Evolutionary conservation across 2,329 filamentous ascomycete genomes (phyloP), one percentile per base, ranked within the genome.

Genomic region (Aspergillus tanneri): DNA sequence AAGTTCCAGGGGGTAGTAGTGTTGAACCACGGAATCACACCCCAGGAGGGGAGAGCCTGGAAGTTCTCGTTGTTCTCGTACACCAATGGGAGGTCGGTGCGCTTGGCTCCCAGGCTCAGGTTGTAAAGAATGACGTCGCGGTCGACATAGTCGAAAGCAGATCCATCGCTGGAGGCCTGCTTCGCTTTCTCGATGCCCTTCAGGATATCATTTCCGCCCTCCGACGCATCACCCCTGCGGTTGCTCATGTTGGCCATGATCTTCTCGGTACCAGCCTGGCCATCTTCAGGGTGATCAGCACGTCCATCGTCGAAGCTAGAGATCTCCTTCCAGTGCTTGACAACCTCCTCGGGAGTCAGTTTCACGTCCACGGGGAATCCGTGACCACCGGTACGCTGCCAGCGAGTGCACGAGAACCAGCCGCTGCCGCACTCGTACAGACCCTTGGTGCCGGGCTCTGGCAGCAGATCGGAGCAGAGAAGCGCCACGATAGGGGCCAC

Each of bases 351-450:
- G 14, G 92, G 91, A 2, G 87, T 91, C 54, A 95, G 76, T 54
- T 83, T 77, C 46, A 88, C 84, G 66, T 96, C 87, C 54, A 96
- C 76, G 21, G 92, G 90, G 86, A 99, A 99, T 58, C 86, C 88
- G 68, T 91, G 84, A 58, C 93, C 93, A 44, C 88, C 89, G 52
- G 84, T 84, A 61, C 93, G 85, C 79, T 99, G 91, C 92, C 92
- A 99, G 73, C 93, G 86, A 47, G 93, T 99, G 69, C 84, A 83
- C 55, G 87, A 90, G 63, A 86, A 83, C 93, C 93, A 99, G 56
- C 92, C 93, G 67, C 88, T 93, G 63, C 93, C 93, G 60, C 92
- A 89, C 76, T 99, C 93, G 74, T 90, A 99, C 39, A 99, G 81
- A 44, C 86, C 86, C 56, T 92, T 92, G 49, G 90, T 96, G 12